Conservation (phyloP, 169 alveolate species). For the Plasmodium chabaudi region DNA sequence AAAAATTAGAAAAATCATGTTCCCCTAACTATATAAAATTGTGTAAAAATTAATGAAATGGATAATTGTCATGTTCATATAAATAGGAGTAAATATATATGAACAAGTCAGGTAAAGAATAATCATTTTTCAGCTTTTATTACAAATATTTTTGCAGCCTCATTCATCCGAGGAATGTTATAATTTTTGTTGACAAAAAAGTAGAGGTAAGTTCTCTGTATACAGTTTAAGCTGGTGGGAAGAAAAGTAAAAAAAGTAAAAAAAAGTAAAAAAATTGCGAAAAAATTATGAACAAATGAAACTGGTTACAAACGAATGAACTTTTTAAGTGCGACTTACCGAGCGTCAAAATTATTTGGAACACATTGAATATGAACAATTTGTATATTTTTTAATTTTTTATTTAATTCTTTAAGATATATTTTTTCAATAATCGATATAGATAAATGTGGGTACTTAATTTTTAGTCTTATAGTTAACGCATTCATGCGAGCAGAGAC, state of each 20-base stretch:
- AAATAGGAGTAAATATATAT: neutral
- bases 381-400: slow-evolving; percentile 51
- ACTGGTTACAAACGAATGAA: neutral
- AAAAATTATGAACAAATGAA: neutral
- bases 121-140: neutral
- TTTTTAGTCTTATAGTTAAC: slow-evolving; percentile 42
- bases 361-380: slow-evolving; percentile 47
- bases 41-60: neutral
- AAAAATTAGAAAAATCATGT: slow-evolving; percentile 67
- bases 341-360: slow-evolving; percentile 72
- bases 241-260: neutral
- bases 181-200: slow-evolving; percentile 66
- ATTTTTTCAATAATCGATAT: slow-evolving; percentile 17
- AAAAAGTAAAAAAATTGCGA: neutral
- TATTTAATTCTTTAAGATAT: slow-evolving; percentile 54
- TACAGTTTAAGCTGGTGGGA: slow-evolving; percentile 25
- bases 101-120: too few relatives aligned
- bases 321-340: slow-evolving; percentile 6
- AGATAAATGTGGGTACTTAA: slow-evolving; percentile 32
- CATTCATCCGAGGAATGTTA: slow-evolving; percentile 35
- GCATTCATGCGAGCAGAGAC: slow-evolving; percentile 76
- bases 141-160: slow-evolving; percentile 52
- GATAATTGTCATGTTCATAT: neutral
- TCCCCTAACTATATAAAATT: slow-evolving; percentile 35
- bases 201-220: slow-evolving; percentile 62